Percentiles rank a stretch among this genome's conserved stretches.
Evolutionary conservation across 345 rosid species (phyloP).

Genomic region (Moricandia arvensis): DNA sequence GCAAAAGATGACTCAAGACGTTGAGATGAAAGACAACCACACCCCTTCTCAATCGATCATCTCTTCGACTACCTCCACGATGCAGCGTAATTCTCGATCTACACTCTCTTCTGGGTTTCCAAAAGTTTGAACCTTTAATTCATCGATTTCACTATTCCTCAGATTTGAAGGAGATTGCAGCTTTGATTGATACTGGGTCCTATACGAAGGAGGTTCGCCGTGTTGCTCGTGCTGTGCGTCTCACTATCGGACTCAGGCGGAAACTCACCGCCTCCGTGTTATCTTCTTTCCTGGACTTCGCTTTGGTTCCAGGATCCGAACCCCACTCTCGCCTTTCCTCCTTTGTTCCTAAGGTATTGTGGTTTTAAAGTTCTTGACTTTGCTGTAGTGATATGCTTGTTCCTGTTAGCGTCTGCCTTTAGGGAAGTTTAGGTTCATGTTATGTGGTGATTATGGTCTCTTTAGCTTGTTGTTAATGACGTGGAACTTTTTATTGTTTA

Average conservation of each 20-base stretch:
- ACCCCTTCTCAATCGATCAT: conserved; percentile 55
- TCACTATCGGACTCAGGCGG: conserved; percentile 62
- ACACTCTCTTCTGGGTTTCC: neutral
- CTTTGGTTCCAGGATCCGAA: conserved; percentile 63
- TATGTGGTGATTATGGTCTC: neutral
- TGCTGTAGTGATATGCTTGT: too few species aligned
- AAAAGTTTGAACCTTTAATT: neutral
- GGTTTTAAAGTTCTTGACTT: neutral
- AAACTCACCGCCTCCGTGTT: conserved; percentile 57
- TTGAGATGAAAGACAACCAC: conserved; percentile 74
- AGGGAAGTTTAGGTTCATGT: neutral
- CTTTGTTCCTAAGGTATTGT: conserved; percentile 67
- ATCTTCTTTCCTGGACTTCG: conserved; percentile 57
- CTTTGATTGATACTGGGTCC: conserved; percentile 68
- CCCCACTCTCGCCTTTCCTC: conserved; percentile 49
- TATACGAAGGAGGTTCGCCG: conserved; percentile 71
- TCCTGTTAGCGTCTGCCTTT: neutral
- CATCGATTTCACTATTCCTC: neutral
- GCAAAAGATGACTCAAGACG: conserved; percentile 72
- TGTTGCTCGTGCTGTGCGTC: conserved; percentile 66
- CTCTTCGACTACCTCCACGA: conserved; percentile 58
- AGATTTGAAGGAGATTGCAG: conserved; percentile 78
- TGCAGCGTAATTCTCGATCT: conserved; percentile 42
- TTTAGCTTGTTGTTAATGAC: neutral
- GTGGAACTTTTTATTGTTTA: conserved; percentile 18